Percentiles rank a stretch among this genome's conserved stretches.
Conservation (phyloP, 2,329 filamentous ascomycete species). For the Neofusicoccum cordaticola region DNA sequence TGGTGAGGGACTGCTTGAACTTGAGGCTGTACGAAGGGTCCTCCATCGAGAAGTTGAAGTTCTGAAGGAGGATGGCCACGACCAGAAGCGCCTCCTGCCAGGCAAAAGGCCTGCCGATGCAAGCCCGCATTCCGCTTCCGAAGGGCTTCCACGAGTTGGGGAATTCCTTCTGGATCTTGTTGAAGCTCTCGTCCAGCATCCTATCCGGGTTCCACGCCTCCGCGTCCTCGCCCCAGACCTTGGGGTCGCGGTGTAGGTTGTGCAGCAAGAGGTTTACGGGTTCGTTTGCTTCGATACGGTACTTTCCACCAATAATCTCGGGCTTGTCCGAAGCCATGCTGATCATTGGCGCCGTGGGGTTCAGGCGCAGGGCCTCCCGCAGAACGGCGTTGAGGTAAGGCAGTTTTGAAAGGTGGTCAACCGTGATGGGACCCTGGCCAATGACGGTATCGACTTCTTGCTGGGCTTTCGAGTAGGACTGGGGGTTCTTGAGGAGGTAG, state of each 20-base stretch:
- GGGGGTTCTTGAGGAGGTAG: slow-evolving; percentile 52
- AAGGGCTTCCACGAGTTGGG: slow-evolving; percentile 53
- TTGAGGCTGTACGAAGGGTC: slow-evolving; percentile 44
- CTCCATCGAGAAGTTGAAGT: slow-evolving; percentile 44
- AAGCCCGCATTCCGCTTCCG: slow-evolving; percentile 52
- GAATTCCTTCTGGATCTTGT: slow-evolving; percentile 36
- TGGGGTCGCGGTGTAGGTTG: slow-evolving; percentile 41
- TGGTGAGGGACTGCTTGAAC: slow-evolving; percentile 45
- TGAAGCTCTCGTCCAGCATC: slow-evolving; percentile 46
- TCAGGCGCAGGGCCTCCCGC: slow-evolving; percentile 55
- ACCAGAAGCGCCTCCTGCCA: slow-evolving; percentile 53
- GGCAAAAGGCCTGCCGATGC: slow-evolving; percentile 55
- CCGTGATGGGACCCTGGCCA: slow-evolving; percentile 44
- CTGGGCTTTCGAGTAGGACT: slow-evolving; percentile 49
- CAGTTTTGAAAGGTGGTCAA: slow-evolving; percentile 52
- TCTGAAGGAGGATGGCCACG: slow-evolving; percentile 44
- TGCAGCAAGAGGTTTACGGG: slow-evolving; percentile 32
- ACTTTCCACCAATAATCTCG: slow-evolving; percentile 37
- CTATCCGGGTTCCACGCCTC: slow-evolving; percentile 46
- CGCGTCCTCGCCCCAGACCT: slow-evolving; percentile 45
- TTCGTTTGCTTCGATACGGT: slow-evolving; percentile 33
- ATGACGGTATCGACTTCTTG: slow-evolving; percentile 55
- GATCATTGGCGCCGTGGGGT: slow-evolving; percentile 55
- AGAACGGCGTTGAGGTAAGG: slow-evolving; percentile 55
- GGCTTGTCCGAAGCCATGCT: slow-evolving; percentile 32